phyloP scores from a whole-genome alignment of 805 yeast species.

The Kodamaea kaohsiungensis region DNA sequence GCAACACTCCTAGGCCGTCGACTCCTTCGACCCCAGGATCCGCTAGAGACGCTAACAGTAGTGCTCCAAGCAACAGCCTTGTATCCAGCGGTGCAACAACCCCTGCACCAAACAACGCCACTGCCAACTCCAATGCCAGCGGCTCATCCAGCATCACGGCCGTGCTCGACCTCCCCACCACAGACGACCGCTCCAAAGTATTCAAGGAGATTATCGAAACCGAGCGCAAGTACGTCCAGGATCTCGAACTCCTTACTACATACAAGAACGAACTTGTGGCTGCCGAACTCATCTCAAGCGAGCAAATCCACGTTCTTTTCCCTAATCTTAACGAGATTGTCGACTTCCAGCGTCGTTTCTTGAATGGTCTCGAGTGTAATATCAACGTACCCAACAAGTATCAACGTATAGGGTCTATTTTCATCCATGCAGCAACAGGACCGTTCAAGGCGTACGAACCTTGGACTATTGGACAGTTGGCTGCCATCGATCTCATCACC shows the following conservation, averaged over 20 bases:
- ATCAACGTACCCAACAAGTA: slow-evolving; percentile 68
- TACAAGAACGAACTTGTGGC: slow-evolving; percentile 69
- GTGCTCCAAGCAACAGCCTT: not conserved
- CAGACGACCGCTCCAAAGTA: slow-evolving; percentile 71
- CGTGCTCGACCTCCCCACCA: slow-evolving; percentile 23
- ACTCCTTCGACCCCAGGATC: not conserved
- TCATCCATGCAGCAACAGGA: slow-evolving; percentile 74
- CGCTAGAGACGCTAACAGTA: not conserved
- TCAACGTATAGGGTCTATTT: slow-evolving; percentile 87
- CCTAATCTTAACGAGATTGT: slow-evolving; percentile 83
- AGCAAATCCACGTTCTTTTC: slow-evolving; percentile 76
- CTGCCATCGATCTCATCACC: slow-evolving; percentile 79
- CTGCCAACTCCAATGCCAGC: not conserved
- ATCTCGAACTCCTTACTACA: slow-evolving; percentile 68
- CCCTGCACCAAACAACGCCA: slow-evolving; percentile 2
- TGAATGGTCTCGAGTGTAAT: slow-evolving; percentile 88
- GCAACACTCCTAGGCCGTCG: not conserved
- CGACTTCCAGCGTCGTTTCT: slow-evolving; percentile 88
- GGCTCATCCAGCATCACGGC: not conserved
- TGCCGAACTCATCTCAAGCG: slow-evolving; percentile 70
- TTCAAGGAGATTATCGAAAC: slow-evolving; percentile 83
- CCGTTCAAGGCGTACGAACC: slow-evolving; percentile 90
- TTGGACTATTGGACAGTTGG: slow-evolving; percentile 88
- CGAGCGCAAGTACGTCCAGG: slow-evolving; percentile 91
- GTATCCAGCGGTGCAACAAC: slow-evolving; percentile 7